These are phyloP conservation scores for Penicillium sclerotiorum DNA, from an alignment of 2,329 filamentous ascomycete species.

Conservation along the genomic window DNA sequence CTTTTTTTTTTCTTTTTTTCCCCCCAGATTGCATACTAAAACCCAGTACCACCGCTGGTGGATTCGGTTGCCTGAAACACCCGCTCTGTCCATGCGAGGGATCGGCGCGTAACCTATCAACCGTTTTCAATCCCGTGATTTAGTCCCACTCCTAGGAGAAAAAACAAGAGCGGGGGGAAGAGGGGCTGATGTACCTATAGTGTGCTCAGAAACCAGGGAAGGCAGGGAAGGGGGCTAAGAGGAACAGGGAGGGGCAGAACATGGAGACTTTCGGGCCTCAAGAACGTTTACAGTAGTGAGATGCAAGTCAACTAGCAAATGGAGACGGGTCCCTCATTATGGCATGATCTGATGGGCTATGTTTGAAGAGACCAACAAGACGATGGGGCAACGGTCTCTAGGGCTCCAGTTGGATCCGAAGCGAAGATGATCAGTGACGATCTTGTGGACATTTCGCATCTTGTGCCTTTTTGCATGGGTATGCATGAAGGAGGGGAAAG, in stretches of 20 bases:
- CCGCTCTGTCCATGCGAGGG: constrained; percentile 13
- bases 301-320: not conserved
- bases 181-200: too few relatives aligned
- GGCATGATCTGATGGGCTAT: constrained; percentile 7
- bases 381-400: constrained; percentile 15
- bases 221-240: too few relatives aligned
- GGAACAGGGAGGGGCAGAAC: too few relatives aligned
- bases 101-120: constrained; percentile 17
- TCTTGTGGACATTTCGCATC: too few relatives aligned
- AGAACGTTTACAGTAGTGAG: not conserved
- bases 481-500: too few relatives aligned
- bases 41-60: not conserved
- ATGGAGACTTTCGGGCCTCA: not conserved
- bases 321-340: constrained; percentile 1
- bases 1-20: not conserved
- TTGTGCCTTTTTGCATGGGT: too few relatives aligned
- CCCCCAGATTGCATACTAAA: not conserved
- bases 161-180: too few relatives aligned
- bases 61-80: constrained; percentile 23
- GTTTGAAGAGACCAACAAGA: not conserved
- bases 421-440: constrained; percentile 21
- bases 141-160: too few relatives aligned
- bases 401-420: constrained; percentile 13
- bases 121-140: not conserved
- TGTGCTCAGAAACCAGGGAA: too few relatives aligned